phyloP scores from a whole-genome alignment of 2,329 filamentous ascomycete genomes.

The Talaromyces sp. region DNA sequence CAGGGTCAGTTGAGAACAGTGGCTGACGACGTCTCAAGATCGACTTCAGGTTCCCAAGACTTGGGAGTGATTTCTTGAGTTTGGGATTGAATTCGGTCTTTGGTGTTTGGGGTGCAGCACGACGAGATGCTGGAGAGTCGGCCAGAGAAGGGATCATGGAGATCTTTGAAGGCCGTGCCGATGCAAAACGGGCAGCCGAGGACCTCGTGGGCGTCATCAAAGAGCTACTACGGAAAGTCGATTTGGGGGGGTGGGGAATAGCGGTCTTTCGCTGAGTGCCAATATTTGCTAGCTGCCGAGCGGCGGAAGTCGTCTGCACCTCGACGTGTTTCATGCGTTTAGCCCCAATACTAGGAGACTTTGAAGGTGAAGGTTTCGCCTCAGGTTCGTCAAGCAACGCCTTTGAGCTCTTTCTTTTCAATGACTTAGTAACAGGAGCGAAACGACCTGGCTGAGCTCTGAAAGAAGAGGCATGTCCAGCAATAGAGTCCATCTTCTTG shows the following conservation, averaged over 20 bases:
- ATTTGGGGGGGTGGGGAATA: constrained; percentile 21
- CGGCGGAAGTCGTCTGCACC: constrained; percentile 64
- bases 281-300: constrained; percentile 37
- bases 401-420: constrained; percentile 55
- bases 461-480: constrained; percentile 73
- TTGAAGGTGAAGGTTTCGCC: constrained; percentile 38
- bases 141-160: constrained; percentile 52
- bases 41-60: constrained; percentile 53
- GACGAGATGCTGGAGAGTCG: constrained; percentile 51
- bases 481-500: constrained; percentile 97
- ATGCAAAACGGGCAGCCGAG: constrained; percentile 59
- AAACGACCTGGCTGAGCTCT: constrained; percentile 44
- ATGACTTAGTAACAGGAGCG: constrained; percentile 35
- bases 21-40: constrained; percentile 58
- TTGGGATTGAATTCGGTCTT: constrained; percentile 45
- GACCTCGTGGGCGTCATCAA: constrained; percentile 75
- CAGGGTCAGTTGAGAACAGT: constrained; percentile 55
- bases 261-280: constrained; percentile 22
- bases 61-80: constrained; percentile 44
- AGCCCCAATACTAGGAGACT: constrained; percentile 39
- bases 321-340: constrained; percentile 68
- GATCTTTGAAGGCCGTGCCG: constrained; percentile 50
- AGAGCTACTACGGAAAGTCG: constrained; percentile 45
- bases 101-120: constrained; percentile 40
- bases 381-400: constrained; percentile 60